Evolutionary conservation across 768 basidiomycete species (phyloP).

Genomic region (Kwoniella newhampshirensis): DNA sequence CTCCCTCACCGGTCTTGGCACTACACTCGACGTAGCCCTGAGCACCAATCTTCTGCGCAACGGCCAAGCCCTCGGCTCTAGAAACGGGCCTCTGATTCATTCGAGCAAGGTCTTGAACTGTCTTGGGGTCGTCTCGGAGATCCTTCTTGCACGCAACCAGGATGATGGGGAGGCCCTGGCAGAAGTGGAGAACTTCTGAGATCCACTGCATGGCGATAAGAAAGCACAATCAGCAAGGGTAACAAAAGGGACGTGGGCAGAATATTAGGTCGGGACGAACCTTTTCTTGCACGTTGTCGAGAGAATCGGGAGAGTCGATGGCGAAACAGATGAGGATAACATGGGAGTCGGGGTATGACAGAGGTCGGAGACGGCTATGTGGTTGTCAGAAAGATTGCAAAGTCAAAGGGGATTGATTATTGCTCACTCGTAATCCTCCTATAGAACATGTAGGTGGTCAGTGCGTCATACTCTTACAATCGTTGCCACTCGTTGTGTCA

Average conservation of each 20-base stretch:
- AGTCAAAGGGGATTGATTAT: too few relatives aligned
- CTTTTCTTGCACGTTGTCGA: conserved; percentile 99
- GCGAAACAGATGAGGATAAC: conserved; percentile 99
- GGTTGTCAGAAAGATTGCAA: not conserved
- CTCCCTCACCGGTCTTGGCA: conserved; percentile 92
- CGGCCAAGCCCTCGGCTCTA: conserved; percentile 74
- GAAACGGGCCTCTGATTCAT: conserved; percentile 86
- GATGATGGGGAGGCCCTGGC: conserved; percentile 88
- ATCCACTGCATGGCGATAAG: conserved; percentile 70
- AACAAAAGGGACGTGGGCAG: not conserved
- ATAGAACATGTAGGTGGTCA: conserved; percentile 3
- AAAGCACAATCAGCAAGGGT: not conserved
- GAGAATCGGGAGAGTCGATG: conserved; percentile 93
- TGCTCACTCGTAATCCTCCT: conserved; percentile 79
- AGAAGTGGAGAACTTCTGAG: conserved; percentile 97
- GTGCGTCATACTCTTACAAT: conserved; percentile 9
- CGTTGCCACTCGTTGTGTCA: conserved; percentile 17
- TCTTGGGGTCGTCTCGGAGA: conserved; percentile 85
- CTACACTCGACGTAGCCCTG: conserved; percentile 97
- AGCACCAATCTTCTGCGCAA: conserved; percentile 94
- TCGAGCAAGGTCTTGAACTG: conserved; percentile 90
- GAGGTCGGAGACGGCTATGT: conserved; percentile 75
- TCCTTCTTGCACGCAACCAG: conserved; percentile 99
- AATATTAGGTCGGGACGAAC: conserved; percentile 56
- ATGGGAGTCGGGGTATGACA: conserved; percentile 98